Base-by-base conservation (phyloP, 371 early-diverging fungal species). In the Blastocladiella emersonii region DNA sequence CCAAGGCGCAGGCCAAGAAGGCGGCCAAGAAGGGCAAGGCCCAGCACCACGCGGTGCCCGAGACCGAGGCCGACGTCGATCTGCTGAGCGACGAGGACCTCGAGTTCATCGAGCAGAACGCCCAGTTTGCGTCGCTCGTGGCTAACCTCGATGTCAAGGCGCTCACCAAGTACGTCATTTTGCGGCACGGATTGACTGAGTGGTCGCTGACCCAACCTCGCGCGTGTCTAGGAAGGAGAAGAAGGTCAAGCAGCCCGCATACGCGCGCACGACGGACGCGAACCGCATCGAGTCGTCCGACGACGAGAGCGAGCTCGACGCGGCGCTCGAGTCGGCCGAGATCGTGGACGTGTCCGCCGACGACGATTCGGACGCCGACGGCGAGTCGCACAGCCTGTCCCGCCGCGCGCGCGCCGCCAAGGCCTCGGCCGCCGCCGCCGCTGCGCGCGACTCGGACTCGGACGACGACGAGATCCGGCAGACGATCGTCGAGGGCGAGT, bases 391-490 rank as follows among this genome's bases (percentile, higher is more conserved):
- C 5, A 39, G 8, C 39, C 39, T 5, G 8, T 8, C 39, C 39
- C 8, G 13, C 39, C n/a, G n/a, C n/a, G n/a, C n/a, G 8, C 39
- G 39, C 39, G 13, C 5, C 5, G 5, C 39, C 39, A 39, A 39
- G 13, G 5, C 39, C 8, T 13, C 23, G 10, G 4, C 45, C 17
- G 45, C 13, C 19, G 4, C 19, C 39, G 34, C 57, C 10, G 3
- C 34, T 19, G 57, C 5, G 3, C 3, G 19, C 34, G 57, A 56
- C 34, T 30, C 30, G 34, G 61, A 61, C 44, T 36, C 36, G 25
- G 60, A 60, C 44, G 60, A 41, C 36, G 61, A 61, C 36, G 61
- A 61, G 56, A 61, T 61, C 48, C 56, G 3, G 17, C 61, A 61
- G 25, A 36, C 34, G 25, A 5, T 61, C 3, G 48, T 61, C 30